These are phyloP conservation scores for Zizania palustris DNA, from an alignment of 202 grass and related monocot genomes.

Conservation along the genomic window DNA sequence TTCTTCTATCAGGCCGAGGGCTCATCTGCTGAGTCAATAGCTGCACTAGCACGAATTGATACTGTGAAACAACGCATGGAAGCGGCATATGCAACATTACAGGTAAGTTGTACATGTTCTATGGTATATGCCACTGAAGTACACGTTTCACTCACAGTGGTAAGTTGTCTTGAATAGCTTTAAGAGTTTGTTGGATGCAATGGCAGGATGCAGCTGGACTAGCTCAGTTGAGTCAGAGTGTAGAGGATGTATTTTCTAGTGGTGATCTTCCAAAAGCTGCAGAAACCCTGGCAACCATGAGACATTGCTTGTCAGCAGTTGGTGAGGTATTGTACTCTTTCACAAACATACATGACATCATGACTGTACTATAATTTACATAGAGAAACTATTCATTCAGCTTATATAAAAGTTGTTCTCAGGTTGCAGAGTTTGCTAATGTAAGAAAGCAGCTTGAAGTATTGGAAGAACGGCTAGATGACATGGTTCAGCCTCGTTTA, in stretches of 20 bases:
- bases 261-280: conserved; percentile 94
- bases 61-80: conserved; percentile 97
- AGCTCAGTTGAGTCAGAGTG: conserved; percentile 90
- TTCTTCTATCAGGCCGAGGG: conserved; percentile 78
- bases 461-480: conserved; percentile 91
- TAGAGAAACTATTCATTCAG: conserved; percentile 12
- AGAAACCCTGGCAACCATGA: conserved; percentile 97
- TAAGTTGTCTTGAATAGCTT: conserved; percentile 26
- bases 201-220: conserved; percentile 93
- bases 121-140: conserved; percentile 23
- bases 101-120: conserved; percentile 51
- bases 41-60: conserved; percentile 86
- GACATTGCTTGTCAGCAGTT: conserved; percentile 99
- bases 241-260: conserved; percentile 99
- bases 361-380: background rate
- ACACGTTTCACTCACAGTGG: conserved; percentile 15
- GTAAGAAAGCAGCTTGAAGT: conserved; percentile 99
- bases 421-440: conserved; percentile 99
- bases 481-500: conserved; percentile 92
- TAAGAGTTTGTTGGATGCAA: conserved; percentile 33
- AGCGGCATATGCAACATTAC: conserved; percentile 88
- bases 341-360: background rate
- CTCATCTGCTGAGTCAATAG: conserved; percentile 92
- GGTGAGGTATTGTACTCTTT: conserved; percentile 66
- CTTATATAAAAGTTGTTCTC: conserved; percentile 45